Evolutionary conservation across 2,329 filamentous ascomycete species (phyloP).

Genomic region (Paecilomyces sp.): DNA sequence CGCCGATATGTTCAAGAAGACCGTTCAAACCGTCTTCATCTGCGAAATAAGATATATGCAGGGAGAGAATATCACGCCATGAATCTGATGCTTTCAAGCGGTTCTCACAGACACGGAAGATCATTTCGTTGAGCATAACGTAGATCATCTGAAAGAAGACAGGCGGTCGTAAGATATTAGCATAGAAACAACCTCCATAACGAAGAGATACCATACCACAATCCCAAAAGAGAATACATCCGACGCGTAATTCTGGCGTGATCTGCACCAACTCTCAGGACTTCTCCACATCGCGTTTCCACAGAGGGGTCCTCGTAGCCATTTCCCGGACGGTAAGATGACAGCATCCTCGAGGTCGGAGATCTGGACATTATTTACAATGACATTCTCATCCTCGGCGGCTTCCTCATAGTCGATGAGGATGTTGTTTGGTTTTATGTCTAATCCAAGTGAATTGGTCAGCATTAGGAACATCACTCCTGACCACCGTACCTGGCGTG

Average conservation of each 20-base stretch:
- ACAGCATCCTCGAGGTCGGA: constrained; percentile 25
- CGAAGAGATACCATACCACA: constrained; percentile 13
- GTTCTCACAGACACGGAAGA: constrained; percentile 17
- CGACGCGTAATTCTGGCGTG: constrained; percentile 21
- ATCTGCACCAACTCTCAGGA: constrained; percentile 26
- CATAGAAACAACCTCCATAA: not conserved
- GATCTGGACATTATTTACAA: constrained; percentile 19
- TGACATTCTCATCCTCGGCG: constrained; percentile 5
- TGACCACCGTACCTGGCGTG: constrained; percentile 4
- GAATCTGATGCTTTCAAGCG: constrained; percentile 13
- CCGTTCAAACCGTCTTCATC: constrained; percentile 19
- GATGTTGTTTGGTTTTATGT: constrained; percentile 31
- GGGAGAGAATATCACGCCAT: constrained; percentile 17
- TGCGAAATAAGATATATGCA: constrained; percentile 42
- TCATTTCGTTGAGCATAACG: constrained; percentile 19
- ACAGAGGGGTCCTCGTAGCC: constrained; percentile 16
- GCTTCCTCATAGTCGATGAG: constrained; percentile 24
- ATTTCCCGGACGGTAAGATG: constrained; percentile 15
- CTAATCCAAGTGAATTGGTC: constrained; percentile 9
- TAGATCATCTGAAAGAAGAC: constrained; percentile 17
- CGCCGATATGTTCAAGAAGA: constrained; percentile 35
- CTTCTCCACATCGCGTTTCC: constrained; percentile 30
- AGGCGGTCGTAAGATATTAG: not conserved
- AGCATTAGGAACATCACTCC: constrained; percentile 7
- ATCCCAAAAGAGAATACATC: constrained; percentile 30